Evolutionary conservation across 1,284 basidiomycete species (phyloP), one percentile per base, ranked within the genome.

Genomic region (Paramarasmius palmivorus): DNA sequence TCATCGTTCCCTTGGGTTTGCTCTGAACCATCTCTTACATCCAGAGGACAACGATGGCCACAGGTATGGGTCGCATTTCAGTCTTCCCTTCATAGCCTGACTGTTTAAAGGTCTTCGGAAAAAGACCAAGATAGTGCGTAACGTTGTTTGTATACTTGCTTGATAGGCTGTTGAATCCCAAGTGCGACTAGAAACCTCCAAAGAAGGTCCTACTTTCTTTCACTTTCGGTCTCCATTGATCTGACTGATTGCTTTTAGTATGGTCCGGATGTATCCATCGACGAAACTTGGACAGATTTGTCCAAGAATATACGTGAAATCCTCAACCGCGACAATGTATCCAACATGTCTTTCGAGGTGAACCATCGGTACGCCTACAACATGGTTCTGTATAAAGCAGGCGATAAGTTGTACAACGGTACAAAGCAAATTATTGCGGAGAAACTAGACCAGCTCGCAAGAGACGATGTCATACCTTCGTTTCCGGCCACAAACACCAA

Each of bases 291-390:
- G 92, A 65, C 77, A 19, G 81, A 83, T 59, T 75, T 97, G 14
- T 80, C 88, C 17, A 76, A 78, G 53, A 98, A 98, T 60, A 95
- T 99, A 62, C 82, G 85, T 54, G 93, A 98, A 76, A 99, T 99
- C 54, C 93, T 97, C 70, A 91, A 93, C 62, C 93, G 97, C 73
- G 93, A 56, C 29, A 42, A 97, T 71, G 93, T 94, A 6, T 86
- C 86, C 53, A 90, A 88, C 65, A 84, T 99, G 26, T 97, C 93
- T 14, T 99, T 95, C 65, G 97, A 99, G 71, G 96, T 98, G 73
- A 95, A 96, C 65, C 95, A 97, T 68, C 83, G 95, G 40, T 94
- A 92, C 67, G 93, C 89, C 19, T 97, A 97, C 72, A 95, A 95
- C 68, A 88, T 98, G 82, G 94, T 96, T 3, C 79, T 96, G 10